phyloP scores from a whole-genome alignment of 371 early-diverging fungal genomes.

The Syncephalastrum monosporum region DNA sequence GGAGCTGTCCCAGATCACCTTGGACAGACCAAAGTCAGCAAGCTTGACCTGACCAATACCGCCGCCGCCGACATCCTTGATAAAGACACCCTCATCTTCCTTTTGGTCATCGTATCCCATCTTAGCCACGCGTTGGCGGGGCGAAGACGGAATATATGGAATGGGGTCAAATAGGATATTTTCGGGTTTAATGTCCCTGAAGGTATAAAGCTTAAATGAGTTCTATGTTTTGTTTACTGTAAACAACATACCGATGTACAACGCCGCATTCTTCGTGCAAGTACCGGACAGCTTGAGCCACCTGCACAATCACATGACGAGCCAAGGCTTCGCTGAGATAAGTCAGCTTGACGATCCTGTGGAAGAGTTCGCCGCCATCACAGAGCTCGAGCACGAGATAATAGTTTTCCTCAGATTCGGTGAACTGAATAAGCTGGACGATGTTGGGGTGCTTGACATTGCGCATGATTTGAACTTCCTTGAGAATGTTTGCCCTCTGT shows the following conservation, averaged over 20 bases:
- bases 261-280: slow-evolving; percentile 86
- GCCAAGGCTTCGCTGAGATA: slow-evolving; percentile 77
- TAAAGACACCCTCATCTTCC: slow-evolving; percentile 73
- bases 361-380: slow-evolving; percentile 86
- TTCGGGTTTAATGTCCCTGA: slow-evolving; percentile 93
- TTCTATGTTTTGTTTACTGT: slow-evolving; percentile 1
- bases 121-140: slow-evolving; percentile 20
- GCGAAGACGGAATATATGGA: slow-evolving; percentile 53
- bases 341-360: slow-evolving; percentile 77
- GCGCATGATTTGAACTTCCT: slow-evolving; percentile 88
- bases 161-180: slow-evolving; percentile 87
- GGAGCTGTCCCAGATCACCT: slow-evolving; percentile 77
- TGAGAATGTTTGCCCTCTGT: slow-evolving; percentile 76
- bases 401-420: slow-evolving; percentile 64
- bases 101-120: slow-evolving; percentile 54
- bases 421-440: slow-evolving; percentile 65
- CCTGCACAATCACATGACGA: slow-evolving; percentile 83
- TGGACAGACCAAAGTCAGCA: slow-evolving; percentile 86
- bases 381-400: slow-evolving; percentile 86
- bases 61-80: slow-evolving; percentile 72
- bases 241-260: slow-evolving; percentile 67
- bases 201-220: not conserved
- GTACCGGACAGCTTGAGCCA: slow-evolving; percentile 86
- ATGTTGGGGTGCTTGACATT: slow-evolving; percentile 79
- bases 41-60: slow-evolving; percentile 83